Conservation (phyloP, 257 asterid genomes). For the Solanum chilense region DNA sequence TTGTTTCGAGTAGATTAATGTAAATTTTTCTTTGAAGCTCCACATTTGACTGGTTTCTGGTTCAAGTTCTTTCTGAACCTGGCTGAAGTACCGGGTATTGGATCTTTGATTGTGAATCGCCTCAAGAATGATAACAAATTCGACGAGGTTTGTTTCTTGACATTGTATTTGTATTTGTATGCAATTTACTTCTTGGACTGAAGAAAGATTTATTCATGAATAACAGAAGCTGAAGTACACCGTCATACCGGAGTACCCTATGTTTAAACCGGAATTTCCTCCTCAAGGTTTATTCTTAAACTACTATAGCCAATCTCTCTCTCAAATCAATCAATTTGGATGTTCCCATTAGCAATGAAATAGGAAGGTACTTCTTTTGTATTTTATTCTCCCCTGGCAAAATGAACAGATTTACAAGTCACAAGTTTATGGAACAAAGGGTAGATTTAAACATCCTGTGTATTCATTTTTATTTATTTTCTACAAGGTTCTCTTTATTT, state of each 20-base stretch:
- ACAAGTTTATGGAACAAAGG: not conserved
- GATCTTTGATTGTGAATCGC: constrained; percentile 38
- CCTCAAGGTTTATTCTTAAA: constrained; percentile 61
- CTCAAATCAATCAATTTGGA: not conserved
- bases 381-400: not conserved
- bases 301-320: not conserved
- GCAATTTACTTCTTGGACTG: not conserved
- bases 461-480: not conserved
- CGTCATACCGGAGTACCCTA: constrained; percentile 84
- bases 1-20: not conserved
- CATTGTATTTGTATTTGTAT: not conserved
- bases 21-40: constrained; percentile 45
- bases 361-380: not conserved
- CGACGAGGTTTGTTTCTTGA: constrained; percentile 37
- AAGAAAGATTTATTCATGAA: not conserved
- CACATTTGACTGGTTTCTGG: constrained; percentile 77
- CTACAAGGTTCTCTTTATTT: not conserved
- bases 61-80: constrained; percentile 50
- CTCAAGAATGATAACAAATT: constrained; percentile 61
- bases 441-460: not conserved
- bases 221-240: constrained; percentile 76
- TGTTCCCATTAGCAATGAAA: not conserved
- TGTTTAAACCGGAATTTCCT: constrained; percentile 92
- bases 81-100: constrained; percentile 57
- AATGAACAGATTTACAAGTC: not conserved